A percentile compares a stretch with the other conserved stretches of the same genome.
These are phyloP conservation scores for Suhomyces sp. DNA, from an alignment of 805 yeast species.

Conservation along the genomic window DNA sequence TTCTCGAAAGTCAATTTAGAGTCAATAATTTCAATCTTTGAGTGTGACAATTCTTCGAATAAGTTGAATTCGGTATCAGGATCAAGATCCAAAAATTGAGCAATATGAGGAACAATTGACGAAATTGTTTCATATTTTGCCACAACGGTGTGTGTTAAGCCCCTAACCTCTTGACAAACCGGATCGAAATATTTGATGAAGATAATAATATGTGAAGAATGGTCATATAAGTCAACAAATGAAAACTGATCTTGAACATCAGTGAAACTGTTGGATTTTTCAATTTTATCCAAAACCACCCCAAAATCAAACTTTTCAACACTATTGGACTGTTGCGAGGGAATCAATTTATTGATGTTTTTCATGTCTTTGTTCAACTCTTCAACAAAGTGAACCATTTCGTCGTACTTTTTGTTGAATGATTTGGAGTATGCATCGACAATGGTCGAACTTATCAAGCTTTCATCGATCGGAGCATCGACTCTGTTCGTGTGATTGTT, in stretches of 20 bases:
- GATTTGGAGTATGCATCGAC: slow-evolving; percentile 49
- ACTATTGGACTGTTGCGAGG: slow-evolving; percentile 4
- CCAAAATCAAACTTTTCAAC: slow-evolving; percentile 19
- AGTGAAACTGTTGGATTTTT: slow-evolving; percentile 12
- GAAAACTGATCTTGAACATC: slow-evolving; percentile 3
- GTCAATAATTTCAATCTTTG: slow-evolving; percentile 46
- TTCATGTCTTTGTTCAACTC: slow-evolving; percentile 47
- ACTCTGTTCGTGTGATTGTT: slow-evolving; percentile 71
- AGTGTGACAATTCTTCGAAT: slow-evolving; percentile 62
- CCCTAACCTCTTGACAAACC: slow-evolving; percentile 50
- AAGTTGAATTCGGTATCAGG: slow-evolving; percentile 33
- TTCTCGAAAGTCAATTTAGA: slow-evolving; percentile 45
- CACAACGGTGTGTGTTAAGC: slow-evolving; percentile 60
- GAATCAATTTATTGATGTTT: slow-evolving; percentile 21
- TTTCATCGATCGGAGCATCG: slow-evolving; percentile 33
- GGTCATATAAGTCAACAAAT: slow-evolving; percentile 15
- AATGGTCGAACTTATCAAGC: slow-evolving; percentile 38
- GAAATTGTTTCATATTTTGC: slow-evolving; percentile 46
- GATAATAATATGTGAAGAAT: slow-evolving; percentile 22
- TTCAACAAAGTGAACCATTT: slow-evolving; percentile 63
- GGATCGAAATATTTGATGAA: slow-evolving; percentile 71
- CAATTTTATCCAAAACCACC: slow-evolving; percentile 16
- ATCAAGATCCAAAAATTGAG: slow-evolving; percentile 39
- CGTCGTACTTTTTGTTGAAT: slow-evolving; percentile 46
- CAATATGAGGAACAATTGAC: slow-evolving; percentile 39